Evolutionary conservation across 208 protist species (phyloP), one percentile per base, ranked within the genome.

Genomic region (Leishmania lainsoni): DNA sequence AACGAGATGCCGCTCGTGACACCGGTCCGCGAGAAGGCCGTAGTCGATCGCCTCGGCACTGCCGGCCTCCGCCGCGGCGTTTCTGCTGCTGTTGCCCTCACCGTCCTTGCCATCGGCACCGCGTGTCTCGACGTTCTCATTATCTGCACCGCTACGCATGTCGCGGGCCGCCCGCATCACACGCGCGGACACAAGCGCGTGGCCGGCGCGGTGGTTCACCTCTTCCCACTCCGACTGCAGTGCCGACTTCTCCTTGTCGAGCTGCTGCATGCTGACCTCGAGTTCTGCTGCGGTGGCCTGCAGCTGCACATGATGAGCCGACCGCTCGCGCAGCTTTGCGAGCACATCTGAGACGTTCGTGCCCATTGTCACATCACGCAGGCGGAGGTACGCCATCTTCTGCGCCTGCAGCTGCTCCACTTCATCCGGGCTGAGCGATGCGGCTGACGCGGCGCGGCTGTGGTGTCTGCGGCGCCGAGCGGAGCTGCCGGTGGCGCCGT

Each of bases 291-390:
- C 92, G 16, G 90, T 93, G 14, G 83, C 52, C 70, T 87, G 73
- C 20, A 98, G 90, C 79, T 96, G 90, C 22, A 84, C 86, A 78
- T 98, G 90, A 20, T 94, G 97, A 49, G 95, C 90, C 14, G 90
- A 86, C 58, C 97, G 94, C 73, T 95, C 94, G 26, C 85, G 58
- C 71, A 98, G 87, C 84, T 98, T 98, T 20, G 88, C 78, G 70
- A 99, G 94, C 35, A 99, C 95, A 54, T 98, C 96, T 61, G 85
- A 83, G 2, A 98, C 94, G 80, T 87, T 90, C 1, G 42, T 78
- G 20, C 82, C 84, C 81, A 95, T 95, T 26, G 97, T 98, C 35
- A 94, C 89, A 51, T 99, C 98, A 78, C 97, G 96, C 68, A 99
- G 95, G 56, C 91, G 92, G 26, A 93, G 86, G 90, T 98, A 99